A percentile compares a stretch with the other conserved stretches of the same genome.
These are phyloP conservation scores for Pseudonectria foliicola DNA, from an alignment of 2,329 filamentous ascomycete species.

Conservation along the genomic window DNA sequence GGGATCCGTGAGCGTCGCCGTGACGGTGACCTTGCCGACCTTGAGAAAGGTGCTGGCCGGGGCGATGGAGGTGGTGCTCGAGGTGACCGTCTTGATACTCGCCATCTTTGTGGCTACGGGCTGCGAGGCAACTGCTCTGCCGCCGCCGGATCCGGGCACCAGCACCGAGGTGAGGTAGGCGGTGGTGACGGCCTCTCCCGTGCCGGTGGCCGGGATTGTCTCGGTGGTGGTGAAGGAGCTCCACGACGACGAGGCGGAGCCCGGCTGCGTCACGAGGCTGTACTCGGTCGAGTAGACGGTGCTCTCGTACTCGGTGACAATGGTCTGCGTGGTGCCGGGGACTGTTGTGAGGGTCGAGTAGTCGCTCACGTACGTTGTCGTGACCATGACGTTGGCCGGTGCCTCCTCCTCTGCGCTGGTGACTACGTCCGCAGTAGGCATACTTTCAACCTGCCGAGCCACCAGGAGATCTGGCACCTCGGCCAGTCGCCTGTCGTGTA, in stretches of 20 bases:
- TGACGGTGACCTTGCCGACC: constrained; percentile 19
- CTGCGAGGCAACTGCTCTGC: constrained; percentile 4
- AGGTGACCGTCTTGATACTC: constrained; percentile 15
- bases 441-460: not conserved
- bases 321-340: no score
- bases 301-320: no score
- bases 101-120: constrained; percentile 6
- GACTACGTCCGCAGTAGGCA: no score
- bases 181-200: constrained; percentile 1
- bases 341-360: no score
- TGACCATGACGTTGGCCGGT: no score
- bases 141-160: not conserved
- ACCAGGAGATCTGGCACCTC: not conserved
- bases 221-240: constrained; percentile 5
- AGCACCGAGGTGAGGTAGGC: not conserved
- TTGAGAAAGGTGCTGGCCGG: constrained; percentile 17
- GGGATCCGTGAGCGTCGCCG: constrained; percentile 12
- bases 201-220: constrained; percentile 2
- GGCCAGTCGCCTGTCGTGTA: constrained; percentile 6
- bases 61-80: not conserved
- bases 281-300: no score
- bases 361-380: no score
- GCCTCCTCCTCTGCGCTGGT: no score
- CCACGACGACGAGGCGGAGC: no score
- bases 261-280: no score